Conservation (phyloP, 768 basidiomycete species). For the Pholiota molesta region DNA sequence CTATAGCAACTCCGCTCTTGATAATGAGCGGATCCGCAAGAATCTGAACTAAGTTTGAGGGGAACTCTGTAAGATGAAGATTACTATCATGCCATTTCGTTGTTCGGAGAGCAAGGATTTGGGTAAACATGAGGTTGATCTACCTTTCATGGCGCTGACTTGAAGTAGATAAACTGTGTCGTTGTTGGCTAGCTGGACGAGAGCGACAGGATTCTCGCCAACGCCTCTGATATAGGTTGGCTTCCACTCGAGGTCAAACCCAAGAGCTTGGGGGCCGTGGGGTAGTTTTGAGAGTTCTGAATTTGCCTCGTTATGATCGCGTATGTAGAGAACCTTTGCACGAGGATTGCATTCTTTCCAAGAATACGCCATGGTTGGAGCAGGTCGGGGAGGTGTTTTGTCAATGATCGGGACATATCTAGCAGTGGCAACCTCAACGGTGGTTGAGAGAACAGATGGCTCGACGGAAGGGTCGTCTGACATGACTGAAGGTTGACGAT, state of each 20-base stretch:
- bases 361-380: slow-evolving; percentile 39
- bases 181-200: slow-evolving; percentile 70
- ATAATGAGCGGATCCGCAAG: slow-evolving; percentile 54
- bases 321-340: slow-evolving; percentile 36
- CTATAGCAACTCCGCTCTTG: slow-evolving; percentile 79
- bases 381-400: slow-evolving; percentile 27
- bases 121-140: neutral
- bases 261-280: slow-evolving; percentile 44
- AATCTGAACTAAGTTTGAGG: slow-evolving; percentile 49
- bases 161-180: slow-evolving; percentile 66
- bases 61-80: slow-evolving; percentile 47
- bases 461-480: slow-evolving; percentile 2
- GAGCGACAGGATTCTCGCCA: slow-evolving; percentile 67
- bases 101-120: neutral
- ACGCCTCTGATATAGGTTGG: slow-evolving; percentile 58
- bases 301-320: slow-evolving; percentile 36
- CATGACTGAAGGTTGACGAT: neutral
- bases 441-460: neutral
- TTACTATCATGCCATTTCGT: slow-evolving; percentile 1
- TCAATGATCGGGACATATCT: slow-evolving; percentile 17
- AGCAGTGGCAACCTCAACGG: neutral
- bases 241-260: slow-evolving; percentile 84
- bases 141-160: slow-evolving; percentile 59
- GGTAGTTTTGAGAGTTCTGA: slow-evolving; percentile 28
- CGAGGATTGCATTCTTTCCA: slow-evolving; percentile 37